A percentile compares a stretch with the other conserved stretches of the same genome.
phyloP scores from a whole-genome alignment of 805 yeast genomes.

The Candida arabinofermentans region DNA sequence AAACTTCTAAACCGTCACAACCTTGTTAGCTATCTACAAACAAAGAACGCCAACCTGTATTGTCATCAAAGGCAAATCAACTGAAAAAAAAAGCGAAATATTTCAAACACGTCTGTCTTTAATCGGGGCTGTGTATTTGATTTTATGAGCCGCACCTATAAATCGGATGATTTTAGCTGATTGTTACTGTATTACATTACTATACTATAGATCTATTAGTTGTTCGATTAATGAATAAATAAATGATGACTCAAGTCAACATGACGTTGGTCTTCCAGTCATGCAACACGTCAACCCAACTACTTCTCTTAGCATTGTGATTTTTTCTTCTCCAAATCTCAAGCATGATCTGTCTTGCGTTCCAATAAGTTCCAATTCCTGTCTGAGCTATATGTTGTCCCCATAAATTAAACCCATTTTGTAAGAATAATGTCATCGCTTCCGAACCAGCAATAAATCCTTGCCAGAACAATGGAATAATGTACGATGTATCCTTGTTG shows the following conservation, averaged over 20 bases:
- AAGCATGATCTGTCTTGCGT: constrained; percentile 76
- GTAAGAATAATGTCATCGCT: constrained; percentile 54
- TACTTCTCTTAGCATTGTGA: constrained; percentile 51
- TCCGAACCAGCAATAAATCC: constrained; percentile 88
- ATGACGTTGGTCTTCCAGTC: constrained; percentile 87
- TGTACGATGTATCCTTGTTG: constrained; percentile 46
- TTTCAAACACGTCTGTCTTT: too few species aligned
- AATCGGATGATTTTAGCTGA: too few species aligned
- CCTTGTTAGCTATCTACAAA: too few species aligned
- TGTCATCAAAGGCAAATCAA: too few species aligned
- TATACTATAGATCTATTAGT: too few species aligned
- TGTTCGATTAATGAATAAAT: too few species aligned
- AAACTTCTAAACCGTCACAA: too few species aligned
- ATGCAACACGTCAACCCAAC: constrained; percentile 74
- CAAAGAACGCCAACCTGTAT: too few species aligned
- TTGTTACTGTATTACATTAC: too few species aligned
- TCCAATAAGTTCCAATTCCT: constrained; percentile 80
- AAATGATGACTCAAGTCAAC: constrained; percentile 58
- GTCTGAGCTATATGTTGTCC: constrained; percentile 55
- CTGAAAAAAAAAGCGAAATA: too few species aligned
- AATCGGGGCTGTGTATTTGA: too few species aligned
- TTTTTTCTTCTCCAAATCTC: constrained; percentile 81
- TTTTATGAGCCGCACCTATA: too few species aligned
- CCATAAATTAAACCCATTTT: constrained; percentile 70
- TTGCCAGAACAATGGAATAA: constrained; percentile 81